These are phyloP conservation scores for Candida oleophila DNA, from an alignment of 805 yeast genomes.

Conservation along the genomic window DNA sequence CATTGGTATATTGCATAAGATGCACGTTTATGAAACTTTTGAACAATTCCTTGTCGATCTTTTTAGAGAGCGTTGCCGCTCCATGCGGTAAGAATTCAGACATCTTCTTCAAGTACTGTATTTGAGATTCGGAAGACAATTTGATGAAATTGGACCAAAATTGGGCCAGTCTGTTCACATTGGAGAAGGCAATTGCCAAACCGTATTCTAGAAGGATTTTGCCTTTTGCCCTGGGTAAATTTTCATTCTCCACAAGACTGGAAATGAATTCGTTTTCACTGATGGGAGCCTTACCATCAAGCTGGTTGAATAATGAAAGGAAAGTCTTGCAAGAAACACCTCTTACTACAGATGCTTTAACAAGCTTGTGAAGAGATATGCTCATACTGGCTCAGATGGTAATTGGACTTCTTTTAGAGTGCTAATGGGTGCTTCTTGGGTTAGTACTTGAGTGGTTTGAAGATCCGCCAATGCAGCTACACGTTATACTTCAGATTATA, in stretches of 20 bases:
- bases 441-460: background rate
- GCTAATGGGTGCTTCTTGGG: background rate
- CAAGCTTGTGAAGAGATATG: constrained; percentile 16
- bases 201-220: constrained; percentile 15
- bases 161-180: constrained; percentile 13
- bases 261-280: constrained; percentile 23
- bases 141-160: constrained; percentile 22
- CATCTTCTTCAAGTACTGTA: constrained; percentile 2
- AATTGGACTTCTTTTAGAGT: background rate
- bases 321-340: constrained; percentile 23
- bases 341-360: constrained; percentile 19
- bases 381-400: background rate
- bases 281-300: constrained; percentile 19
- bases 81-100: background rate
- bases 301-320: constrained; percentile 25
- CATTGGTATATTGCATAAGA: background rate
- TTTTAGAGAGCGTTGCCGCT: no score
- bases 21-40: constrained; percentile 1
- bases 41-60: background rate
- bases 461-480: no score
- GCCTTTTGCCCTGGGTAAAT: constrained; percentile 6
- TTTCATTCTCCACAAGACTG: constrained; percentile 21
- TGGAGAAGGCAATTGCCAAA: constrained; percentile 13
- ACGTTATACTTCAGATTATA: no score
- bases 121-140: constrained; percentile 2